phyloP scores from a whole-genome alignment of 2,329 filamentous ascomycete genomes.

The Chalaropsis thielavioides region DNA sequence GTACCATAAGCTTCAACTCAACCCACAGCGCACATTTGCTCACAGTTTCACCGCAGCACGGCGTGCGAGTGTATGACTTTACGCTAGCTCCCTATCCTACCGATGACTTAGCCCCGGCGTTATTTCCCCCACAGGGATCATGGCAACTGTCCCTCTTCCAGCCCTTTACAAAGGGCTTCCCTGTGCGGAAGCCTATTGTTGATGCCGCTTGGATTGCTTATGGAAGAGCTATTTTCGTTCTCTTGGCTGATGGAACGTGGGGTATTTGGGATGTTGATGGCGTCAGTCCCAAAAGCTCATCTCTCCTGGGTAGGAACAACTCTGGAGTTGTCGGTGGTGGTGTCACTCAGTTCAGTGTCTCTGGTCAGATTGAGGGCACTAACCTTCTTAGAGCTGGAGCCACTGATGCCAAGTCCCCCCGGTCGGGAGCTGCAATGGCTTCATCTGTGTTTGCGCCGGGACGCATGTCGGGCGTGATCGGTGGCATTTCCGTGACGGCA shows the following conservation, averaged over 20 bases:
- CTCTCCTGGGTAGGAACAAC: conserved; percentile 36
- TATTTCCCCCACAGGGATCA: conserved; percentile 43
- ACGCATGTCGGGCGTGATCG: conserved; percentile 36
- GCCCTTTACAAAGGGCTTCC: conserved; percentile 36
- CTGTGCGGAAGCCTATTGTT: conserved; percentile 43
- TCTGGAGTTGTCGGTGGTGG: conserved; percentile 43
- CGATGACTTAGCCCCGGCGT: conserved; percentile 36
- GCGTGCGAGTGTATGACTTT: conserved; percentile 49
- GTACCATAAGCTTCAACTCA: conserved; percentile 46
- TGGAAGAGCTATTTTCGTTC: conserved; percentile 42
- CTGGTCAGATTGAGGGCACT: conserved; percentile 47
- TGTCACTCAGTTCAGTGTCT: conserved; percentile 41
- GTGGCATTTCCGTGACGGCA: conserved; percentile 37
- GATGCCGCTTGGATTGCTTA: conserved; percentile 48
- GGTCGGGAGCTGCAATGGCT: conserved; percentile 29
- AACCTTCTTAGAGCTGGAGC: conserved; percentile 35
- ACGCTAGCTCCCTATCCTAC: conserved; percentile 36
- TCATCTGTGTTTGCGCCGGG: conserved; percentile 33
- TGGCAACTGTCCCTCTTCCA: conserved; percentile 51
- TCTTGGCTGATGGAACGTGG: conserved; percentile 52
- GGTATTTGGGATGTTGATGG: conserved; percentile 54
- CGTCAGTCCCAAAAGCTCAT: conserved; percentile 33
- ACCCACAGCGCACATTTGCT: conserved; percentile 44
- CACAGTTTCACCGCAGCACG: conserved; percentile 39
- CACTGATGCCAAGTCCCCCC: conserved; percentile 24